Percentiles rank a stretch among this genome's conserved stretches.
phyloP scores from a whole-genome alignment of 805 yeast genomes.

The Ogataea ganodermae region DNA sequence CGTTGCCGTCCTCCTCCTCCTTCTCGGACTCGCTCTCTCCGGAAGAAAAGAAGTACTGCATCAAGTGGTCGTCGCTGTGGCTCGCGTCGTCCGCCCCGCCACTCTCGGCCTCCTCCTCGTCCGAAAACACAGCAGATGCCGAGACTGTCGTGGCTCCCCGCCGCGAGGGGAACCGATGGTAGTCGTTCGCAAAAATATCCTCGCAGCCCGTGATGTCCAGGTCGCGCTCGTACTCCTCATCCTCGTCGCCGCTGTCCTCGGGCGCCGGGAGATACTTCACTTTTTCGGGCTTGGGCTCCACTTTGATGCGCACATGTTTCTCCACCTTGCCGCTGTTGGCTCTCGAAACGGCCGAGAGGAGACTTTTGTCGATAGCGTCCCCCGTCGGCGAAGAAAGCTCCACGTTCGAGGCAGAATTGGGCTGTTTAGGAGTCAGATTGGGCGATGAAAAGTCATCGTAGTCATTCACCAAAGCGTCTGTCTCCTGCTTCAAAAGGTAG shows the following conservation, averaged over 20 bases:
- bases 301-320: slow-evolving; percentile 15
- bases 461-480: slow-evolving; percentile 45
- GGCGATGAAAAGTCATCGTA: slow-evolving; percentile 34
- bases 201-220: slow-evolving; percentile 33
- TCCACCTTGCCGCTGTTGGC: not conserved
- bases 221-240: slow-evolving; percentile 31
- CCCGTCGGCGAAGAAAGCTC: slow-evolving; percentile 3
- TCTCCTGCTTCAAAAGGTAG: slow-evolving; percentile 42
- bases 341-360: not conserved
- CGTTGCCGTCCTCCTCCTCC: slow-evolving; percentile 20
- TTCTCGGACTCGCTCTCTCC: slow-evolving; percentile 26
- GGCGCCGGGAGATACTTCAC: slow-evolving; percentile 42
- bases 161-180: slow-evolving; percentile 20
- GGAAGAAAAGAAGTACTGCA: slow-evolving; percentile 69
- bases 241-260: slow-evolving; percentile 44
- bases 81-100: slow-evolving; percentile 28
- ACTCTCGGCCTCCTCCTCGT: slow-evolving; percentile 23
- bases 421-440: slow-evolving; percentile 35
- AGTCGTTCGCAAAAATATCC: slow-evolving; percentile 29
- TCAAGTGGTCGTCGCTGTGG: slow-evolving; percentile 46
- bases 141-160: slow-evolving; percentile 21
- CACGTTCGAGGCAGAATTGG: slow-evolving; percentile 16
- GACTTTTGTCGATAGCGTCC: not conserved
- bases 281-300: slow-evolving; percentile 20
- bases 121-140: slow-evolving; percentile 22